Percentiles rank a stretch among this genome's conserved stretches.
Evolutionary conservation across 2,329 filamentous ascomycete species (phyloP).

Genomic region (Phaeomoniella chlamydospora): DNA sequence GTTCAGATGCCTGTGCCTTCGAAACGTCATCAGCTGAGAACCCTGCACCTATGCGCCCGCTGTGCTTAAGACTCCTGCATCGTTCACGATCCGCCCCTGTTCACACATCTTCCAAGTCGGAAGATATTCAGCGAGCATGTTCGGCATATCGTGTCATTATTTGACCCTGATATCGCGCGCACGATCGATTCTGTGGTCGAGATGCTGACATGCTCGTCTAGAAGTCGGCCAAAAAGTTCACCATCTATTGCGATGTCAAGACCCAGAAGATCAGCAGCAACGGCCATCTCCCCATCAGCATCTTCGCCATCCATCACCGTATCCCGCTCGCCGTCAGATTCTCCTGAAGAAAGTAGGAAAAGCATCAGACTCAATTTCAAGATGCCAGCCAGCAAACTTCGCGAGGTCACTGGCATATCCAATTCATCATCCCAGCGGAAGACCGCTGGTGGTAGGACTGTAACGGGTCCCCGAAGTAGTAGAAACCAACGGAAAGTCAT

Average conservation of each 20-base stretch:
- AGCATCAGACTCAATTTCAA: conserved; percentile 33
- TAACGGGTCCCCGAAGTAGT: conserved; percentile 29
- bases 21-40: too few species aligned
- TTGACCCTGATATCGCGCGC: too few species aligned
- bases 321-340: conserved; percentile 18
- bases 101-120: too few species aligned
- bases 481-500: conserved; percentile 14
- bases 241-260: conserved; percentile 21
- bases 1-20: too few species aligned
- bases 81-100: too few species aligned
- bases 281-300: conserved; percentile 5
- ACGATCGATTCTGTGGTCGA: too few species aligned
- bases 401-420: conserved; percentile 24
- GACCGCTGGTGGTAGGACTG: conserved; percentile 22
- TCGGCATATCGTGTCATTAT: too few species aligned
- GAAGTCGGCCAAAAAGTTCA: background rate
- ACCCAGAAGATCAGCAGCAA: conserved; percentile 20
- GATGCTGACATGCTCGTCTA: too few species aligned
- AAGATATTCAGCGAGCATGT: too few species aligned
- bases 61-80: too few species aligned
- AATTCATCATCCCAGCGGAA: conserved; percentile 1
- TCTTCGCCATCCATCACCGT: conserved; percentile 20
- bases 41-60: too few species aligned
- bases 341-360: conserved; percentile 20
- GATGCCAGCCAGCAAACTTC: conserved; percentile 33